Base-by-base conservation (phyloP, 2,329 filamentous ascomycete species). In the Lecanicillium sp. region DNA sequence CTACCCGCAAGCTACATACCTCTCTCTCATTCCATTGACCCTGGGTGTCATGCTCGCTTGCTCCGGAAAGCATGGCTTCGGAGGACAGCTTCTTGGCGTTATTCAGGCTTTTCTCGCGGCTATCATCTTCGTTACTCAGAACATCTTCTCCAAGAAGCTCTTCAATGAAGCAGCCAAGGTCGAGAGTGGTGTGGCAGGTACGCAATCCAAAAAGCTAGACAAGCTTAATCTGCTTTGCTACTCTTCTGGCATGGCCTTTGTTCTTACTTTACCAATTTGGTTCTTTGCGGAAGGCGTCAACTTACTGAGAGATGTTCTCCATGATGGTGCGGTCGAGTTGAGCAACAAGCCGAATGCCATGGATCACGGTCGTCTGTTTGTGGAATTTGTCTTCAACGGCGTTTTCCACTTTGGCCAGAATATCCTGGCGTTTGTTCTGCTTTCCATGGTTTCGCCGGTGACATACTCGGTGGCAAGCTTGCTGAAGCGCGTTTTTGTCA, bases 371-470 rank as follows among this genome's bases (percentile, higher is more conserved):
- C 81, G 87, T 2, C 65, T 86, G 37, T 71, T 76, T 0, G 60
- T 94, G n/a, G 93, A 98, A 62, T 97, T 95, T 63, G 65, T 97
- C 44, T 97, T 98, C 75, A 98, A 98, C 65, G 93, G 93, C 48
- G 84, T 89, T 4, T 96, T 95, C 62, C 93, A 98, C 67, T 98
- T 97, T 65, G 87, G 82, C 14, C 93, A 98, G 62, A 96, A 95
- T 62, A 94, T 98, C 45, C 78, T 98, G 47, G 93, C 93, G 0
- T 98, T 98, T 62, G 75, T 95, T 19, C 75, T 98, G 5, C 74
- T 98, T 6, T 95, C 90, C 46, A 86, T 95, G 72, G 86, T 97
- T 11, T 95, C 90, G 0, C 93, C 93, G 0, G 93, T 98, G 30
- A 97, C 93, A 0, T 98, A 98, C 70, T 95, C 89, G 0, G 91